These are phyloP conservation scores for Nepenthes gracilis DNA, from an alignment of 148 eudicot genomes.

Conservation along the genomic window DNA sequence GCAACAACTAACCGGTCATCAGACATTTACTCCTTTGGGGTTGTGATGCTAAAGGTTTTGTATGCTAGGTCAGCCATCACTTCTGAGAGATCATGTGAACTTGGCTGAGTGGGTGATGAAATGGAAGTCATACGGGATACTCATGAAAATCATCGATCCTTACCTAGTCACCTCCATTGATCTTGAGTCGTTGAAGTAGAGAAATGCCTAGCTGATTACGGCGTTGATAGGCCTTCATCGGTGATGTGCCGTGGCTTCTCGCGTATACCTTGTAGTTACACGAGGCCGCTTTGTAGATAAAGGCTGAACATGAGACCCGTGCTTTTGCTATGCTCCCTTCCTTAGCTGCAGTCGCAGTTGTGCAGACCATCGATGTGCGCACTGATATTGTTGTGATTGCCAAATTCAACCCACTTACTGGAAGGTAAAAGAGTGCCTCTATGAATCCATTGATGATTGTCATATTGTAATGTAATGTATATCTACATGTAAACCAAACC, in stretches of 20 bases:
- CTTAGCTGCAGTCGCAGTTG: not conserved
- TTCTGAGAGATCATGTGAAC: not conserved
- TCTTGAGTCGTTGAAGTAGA: not conserved
- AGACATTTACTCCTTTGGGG: conserved; percentile 4
- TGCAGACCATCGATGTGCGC: not conserved
- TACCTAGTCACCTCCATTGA: not conserved
- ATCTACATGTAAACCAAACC: too few species aligned
- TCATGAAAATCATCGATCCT: not conserved
- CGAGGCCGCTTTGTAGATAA: not conserved
- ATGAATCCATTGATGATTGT: too few species aligned
- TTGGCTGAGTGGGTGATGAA: conserved; percentile 2
- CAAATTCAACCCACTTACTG: not conserved
- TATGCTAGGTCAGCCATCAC: not conserved
- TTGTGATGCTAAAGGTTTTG: not conserved
- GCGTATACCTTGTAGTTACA: not conserved
- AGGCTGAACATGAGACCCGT: not conserved
- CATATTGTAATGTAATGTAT: too few species aligned
- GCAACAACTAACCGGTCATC: conserved; percentile 2
- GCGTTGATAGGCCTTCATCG: conserved; percentile 3
- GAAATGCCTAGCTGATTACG: conserved; percentile 1
- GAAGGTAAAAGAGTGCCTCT: not conserved
- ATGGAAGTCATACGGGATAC: not conserved
- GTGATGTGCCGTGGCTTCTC: not conserved
- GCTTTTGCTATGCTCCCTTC: not conserved
- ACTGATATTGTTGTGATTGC: not conserved